Conservation (phyloP, 345 rosid genomes). For the Passiflora organensis region DNA sequence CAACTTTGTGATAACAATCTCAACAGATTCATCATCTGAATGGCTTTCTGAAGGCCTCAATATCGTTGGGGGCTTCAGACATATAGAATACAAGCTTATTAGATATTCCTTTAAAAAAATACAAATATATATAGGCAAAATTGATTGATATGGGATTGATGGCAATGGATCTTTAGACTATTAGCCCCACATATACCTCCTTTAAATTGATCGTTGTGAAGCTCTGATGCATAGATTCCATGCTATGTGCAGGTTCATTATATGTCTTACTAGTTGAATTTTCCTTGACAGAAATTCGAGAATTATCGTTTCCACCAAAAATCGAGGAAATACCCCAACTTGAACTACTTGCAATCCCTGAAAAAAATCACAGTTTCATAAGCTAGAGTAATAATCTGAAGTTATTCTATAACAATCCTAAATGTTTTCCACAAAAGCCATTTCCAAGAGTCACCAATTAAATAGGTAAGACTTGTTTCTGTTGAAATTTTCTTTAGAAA, state of each 20-base stretch:
- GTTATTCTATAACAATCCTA: neutral
- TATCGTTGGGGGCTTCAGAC: slow-evolving; percentile 74
- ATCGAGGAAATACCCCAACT: slow-evolving; percentile 91
- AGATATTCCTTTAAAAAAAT: no score
- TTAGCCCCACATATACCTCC: slow-evolving; percentile 46
- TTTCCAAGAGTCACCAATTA: no score
- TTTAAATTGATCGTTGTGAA: slow-evolving; percentile 70
- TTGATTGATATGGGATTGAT: no score
- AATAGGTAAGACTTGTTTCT: neutral
- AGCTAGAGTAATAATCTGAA: neutral
- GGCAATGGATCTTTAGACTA: no score
- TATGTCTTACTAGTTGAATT: slow-evolving; percentile 38
- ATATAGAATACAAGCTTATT: slow-evolving; percentile 8
- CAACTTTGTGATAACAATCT: slow-evolving; percentile 72
- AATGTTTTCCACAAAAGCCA: no score
- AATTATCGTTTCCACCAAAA: slow-evolving; percentile 64
- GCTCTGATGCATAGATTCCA: slow-evolving; percentile 36
- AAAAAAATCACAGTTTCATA: neutral
- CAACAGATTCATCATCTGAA: slow-evolving; percentile 79
- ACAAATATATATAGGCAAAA: neutral
- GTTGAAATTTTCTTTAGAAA: neutral
- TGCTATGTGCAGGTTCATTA: slow-evolving; percentile 48
- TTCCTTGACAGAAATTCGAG: slow-evolving; percentile 54
- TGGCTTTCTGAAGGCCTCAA: slow-evolving; percentile 79
- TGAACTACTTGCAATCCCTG: slow-evolving; percentile 37